Base-by-base conservation (phyloP, 345 rosid species). In the Aegle marmelos region DNA sequence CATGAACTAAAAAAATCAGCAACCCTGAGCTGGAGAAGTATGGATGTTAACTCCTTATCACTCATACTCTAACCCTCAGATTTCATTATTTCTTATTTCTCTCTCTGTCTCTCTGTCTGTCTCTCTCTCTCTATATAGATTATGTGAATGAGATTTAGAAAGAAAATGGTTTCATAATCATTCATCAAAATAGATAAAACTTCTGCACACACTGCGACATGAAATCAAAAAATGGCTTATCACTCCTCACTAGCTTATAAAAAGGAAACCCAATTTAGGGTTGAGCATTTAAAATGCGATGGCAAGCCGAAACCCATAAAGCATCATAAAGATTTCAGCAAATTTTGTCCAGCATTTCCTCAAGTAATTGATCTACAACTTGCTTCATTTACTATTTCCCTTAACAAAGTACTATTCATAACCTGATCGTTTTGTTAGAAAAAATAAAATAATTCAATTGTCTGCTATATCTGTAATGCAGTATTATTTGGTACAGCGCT, bases 211-310 rank as follows among this genome's bases (percentile, higher is more conserved):
- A 70, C 39, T 8, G n/a, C 28, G 75, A 72, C 39, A 7, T 30
- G 37, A 14, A 30, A 63, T 17, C 0, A 3, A 28, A 14, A 13
- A 16, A 2, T 0, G 16, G 1, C 16, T 41, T 3, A 11, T 16
- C 14, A 41, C 50, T 41, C 3, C 22, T 5, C 33, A 48, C n/a
- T 16, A 60, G 6, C 22, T 45, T 3, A 0, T 1, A 0, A 13
- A 58, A 30, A 53, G 34, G 24, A 74, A 19, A 28, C 41, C 10
- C 28, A 41, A 9, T 50, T 74, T 39, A 74, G 27, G 66, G 19
- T 6, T 17, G 21, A 48, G 78, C 78, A 65, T 75, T 65, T 75
- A 75, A 53, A 65, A 53, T 54, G 54, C 33, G 65, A 54, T 17
- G 4, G 36, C 36, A 66, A 28, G 17, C 19, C 60, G 30, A 64